phyloP scores from a whole-genome alignment of 306 rosid species.

The Fragaria nilgerrensis region DNA sequence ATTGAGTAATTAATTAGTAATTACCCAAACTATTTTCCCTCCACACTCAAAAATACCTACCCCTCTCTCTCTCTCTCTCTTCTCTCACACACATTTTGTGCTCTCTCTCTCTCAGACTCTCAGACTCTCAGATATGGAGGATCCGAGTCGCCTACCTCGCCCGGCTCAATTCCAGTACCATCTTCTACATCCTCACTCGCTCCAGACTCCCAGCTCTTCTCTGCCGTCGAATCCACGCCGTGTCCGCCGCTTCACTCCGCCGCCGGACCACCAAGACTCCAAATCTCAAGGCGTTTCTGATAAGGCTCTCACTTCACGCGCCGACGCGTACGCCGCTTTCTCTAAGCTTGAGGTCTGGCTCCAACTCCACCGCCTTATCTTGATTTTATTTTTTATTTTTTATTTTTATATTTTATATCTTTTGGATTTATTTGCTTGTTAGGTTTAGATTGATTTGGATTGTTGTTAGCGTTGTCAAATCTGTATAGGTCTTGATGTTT shows the following conservation, averaged over 20 bases:
- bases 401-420: background rate
- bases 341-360: constrained; percentile 26
- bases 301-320: background rate
- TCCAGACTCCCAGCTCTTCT: background rate
- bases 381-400: background rate
- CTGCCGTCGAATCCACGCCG: constrained; percentile 14
- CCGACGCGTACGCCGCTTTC: constrained; percentile 12
- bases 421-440: background rate
- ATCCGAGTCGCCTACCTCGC: constrained; percentile 31
- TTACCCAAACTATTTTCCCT: background rate
- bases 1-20: constrained; percentile 1
- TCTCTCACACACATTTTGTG: background rate
- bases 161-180: constrained; percentile 35
- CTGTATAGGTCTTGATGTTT: background rate
- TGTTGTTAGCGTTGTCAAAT: background rate
- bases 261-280: background rate
- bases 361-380: background rate
- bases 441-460: background rate
- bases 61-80: background rate
- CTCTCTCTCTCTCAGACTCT: background rate
- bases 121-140: constrained; percentile 12
- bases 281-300: background rate
- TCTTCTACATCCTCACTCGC: constrained; percentile 26
- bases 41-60: constrained; percentile 14
- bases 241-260: constrained; percentile 1